Base-by-base conservation (phyloP, 1,284 basidiomycete genomes). In the Ceratobasidium theobromae region DNA sequence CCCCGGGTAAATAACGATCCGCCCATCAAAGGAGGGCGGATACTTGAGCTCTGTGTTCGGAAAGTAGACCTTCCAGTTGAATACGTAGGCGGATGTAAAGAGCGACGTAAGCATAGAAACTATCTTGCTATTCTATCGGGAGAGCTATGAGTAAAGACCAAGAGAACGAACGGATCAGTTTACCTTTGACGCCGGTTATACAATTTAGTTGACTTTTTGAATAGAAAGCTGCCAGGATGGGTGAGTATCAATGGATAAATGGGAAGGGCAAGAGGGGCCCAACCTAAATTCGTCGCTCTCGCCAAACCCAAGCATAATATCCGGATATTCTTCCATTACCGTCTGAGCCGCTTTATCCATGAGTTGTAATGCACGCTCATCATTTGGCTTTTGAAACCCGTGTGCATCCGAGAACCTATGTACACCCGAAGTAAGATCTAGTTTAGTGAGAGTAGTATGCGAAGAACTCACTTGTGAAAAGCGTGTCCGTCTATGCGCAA, bases 261-360 rank as follows among this genome's bases (percentile, higher is more conserved):
- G 54, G 12, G 23, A 25, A 6, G 60, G 35, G 16, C 35, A 8
- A 38, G 38, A 25, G 33, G n/a, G 41, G 21, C 74, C 82, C 68
- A 70, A 90, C 93, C 93, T 97, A 78, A 86, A 98, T 77, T 99
- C 97, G 76, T 99, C 97, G 43, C 93, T 96, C 79, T 99, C 93
- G 1, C 96, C 96, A 75, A 97, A 99, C 0, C 84, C 96, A 30
- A 95, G 81, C 4, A 93, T 79, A 57, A 96, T 84, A 74, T 95
- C 93, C 48, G 84, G 83, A 73, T 89, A 88, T 73, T 89, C 86
- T 38, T 86, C 78, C 89, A 99, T 91, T 35, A 97, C 83, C 48
- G 85, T 80, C 70, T 81, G 80, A 0, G 97, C 96, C 0, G 95
- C 93, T 67, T 85, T 83, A 74, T 99, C 95, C 96, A 99, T 98